These are phyloP conservation scores for Rhinocladiella mackenziei DNA, from an alignment of 2,329 filamentous ascomycete species.

Conservation along the genomic window DNA sequence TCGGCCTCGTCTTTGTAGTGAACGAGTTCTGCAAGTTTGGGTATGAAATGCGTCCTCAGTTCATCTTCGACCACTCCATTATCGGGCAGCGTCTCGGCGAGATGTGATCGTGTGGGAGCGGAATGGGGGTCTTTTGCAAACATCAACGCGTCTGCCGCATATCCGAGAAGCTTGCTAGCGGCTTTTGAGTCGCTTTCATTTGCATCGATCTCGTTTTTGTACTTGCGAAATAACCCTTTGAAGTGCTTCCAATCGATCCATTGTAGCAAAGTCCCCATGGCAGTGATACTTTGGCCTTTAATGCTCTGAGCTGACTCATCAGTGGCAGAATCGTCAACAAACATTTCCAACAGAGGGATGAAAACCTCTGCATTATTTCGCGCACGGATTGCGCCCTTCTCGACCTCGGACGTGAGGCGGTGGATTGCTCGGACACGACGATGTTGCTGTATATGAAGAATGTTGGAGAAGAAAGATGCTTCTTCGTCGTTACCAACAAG, in stretches of 20 bases:
- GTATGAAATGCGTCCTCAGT: slow-evolving; percentile 69
- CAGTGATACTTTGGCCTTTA: slow-evolving; percentile 77
- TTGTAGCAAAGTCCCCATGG: slow-evolving; percentile 69
- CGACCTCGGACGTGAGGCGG: slow-evolving; percentile 66
- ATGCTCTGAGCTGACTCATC: slow-evolving; percentile 76
- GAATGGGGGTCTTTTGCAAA: slow-evolving; percentile 44
- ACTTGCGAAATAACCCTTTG: slow-evolving; percentile 75
- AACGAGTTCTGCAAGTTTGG: slow-evolving; percentile 75
- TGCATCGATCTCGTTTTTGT: slow-evolving; percentile 76
- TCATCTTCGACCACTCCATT: slow-evolving; percentile 66
- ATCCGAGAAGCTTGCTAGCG: slow-evolving; percentile 74
- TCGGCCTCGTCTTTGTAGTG: slow-evolving; percentile 93
- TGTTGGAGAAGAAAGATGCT: slow-evolving; percentile 85
- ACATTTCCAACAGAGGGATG: slow-evolving; percentile 88
- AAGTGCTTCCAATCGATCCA: slow-evolving; percentile 90
- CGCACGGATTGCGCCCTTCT: slow-evolving; percentile 62
- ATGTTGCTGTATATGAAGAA: slow-evolving; percentile 83
- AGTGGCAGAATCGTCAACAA: slow-evolving; percentile 77
- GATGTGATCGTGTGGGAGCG: no score
- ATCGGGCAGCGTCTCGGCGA: slow-evolving; percentile 64
- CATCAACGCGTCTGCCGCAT: slow-evolving; percentile 72
- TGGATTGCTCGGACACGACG: slow-evolving; percentile 79
- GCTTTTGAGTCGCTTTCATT: slow-evolving; percentile 60
- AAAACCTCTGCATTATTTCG: slow-evolving; percentile 82
- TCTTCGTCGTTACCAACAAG: slow-evolving; percentile 70